Percentiles rank a stretch among this genome's conserved stretches.
Conservation (phyloP, 139 green algal species). For the Closterium sp. region DNA sequence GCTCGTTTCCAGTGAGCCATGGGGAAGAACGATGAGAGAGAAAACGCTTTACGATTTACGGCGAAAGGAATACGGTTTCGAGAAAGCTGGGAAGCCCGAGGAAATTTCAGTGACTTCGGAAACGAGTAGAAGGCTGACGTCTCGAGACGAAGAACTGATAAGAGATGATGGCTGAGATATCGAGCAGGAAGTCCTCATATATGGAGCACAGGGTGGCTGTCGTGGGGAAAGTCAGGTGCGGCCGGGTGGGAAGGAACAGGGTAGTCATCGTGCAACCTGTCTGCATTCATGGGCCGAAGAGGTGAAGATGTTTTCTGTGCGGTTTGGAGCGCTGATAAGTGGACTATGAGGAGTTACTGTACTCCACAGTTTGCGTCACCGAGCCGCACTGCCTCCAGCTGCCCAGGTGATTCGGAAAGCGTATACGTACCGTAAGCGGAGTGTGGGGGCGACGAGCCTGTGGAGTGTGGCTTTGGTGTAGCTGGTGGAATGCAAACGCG, state of each 20-base stretch:
- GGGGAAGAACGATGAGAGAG: background rate
- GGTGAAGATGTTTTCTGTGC: background rate
- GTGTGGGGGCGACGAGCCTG: background rate
- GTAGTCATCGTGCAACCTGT: background rate
- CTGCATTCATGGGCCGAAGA: background rate
- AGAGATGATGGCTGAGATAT: too few relatives aligned
- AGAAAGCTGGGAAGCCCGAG: too few relatives aligned
- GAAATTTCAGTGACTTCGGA: too few relatives aligned
- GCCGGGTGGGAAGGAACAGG: too few relatives aligned
- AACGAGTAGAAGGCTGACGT: too few relatives aligned
- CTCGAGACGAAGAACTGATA: too few relatives aligned
- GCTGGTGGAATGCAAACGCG: too few relatives aligned
- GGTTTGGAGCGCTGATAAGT: background rate
- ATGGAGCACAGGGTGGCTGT: background rate
- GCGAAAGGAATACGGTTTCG: background rate
- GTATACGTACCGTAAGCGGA: background rate
- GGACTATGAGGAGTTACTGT: background rate
- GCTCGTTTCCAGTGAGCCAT: background rate
- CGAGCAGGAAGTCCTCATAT: background rate
- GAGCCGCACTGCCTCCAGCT: background rate
- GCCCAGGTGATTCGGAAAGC: background rate
- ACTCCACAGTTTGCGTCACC: too few relatives aligned
- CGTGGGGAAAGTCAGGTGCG: background rate
- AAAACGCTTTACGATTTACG: background rate
- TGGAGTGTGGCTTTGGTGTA: too few relatives aligned